These are phyloP conservation scores for Zychaea mexicana DNA, from an alignment of 371 early-diverging fungal genomes.

Conservation along the genomic window DNA sequence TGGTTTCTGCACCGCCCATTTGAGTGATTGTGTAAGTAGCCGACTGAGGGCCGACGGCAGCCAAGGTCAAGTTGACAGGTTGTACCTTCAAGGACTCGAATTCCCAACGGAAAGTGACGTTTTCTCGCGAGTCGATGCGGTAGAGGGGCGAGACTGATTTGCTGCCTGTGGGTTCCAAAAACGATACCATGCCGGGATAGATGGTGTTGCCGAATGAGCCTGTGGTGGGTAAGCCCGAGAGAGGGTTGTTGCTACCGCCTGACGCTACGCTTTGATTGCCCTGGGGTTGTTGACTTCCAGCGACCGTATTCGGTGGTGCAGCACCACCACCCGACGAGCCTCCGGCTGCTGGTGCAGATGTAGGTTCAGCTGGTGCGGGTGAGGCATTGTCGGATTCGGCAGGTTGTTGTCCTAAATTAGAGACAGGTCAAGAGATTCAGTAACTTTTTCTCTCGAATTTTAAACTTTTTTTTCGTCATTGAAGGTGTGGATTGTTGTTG, in stretches of 20 bases:
- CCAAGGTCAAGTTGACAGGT: slow-evolving; percentile 46
- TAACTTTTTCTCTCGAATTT: background rate
- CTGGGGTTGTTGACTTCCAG: slow-evolving; percentile 3
- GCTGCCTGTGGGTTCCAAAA: slow-evolving; percentile 41
- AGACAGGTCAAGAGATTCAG: too few species aligned
- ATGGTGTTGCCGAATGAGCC: slow-evolving; percentile 41
- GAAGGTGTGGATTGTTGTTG: background rate
- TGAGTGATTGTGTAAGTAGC: slow-evolving; percentile 49
- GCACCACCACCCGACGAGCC: background rate
- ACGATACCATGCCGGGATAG: slow-evolving; percentile 36
- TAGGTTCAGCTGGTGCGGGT: background rate
- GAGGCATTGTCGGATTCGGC: background rate
- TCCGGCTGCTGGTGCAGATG: background rate
- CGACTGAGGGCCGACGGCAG: slow-evolving; percentile 40
- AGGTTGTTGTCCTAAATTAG: background rate
- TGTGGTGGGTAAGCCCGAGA: slow-evolving; percentile 38
- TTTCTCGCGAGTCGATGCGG: slow-evolving; percentile 39
- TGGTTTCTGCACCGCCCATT: slow-evolving; percentile 38
- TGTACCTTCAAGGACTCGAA: slow-evolving; percentile 41
- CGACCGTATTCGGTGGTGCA: background rate
- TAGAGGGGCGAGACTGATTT: slow-evolving; percentile 48
- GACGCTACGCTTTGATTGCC: background rate
- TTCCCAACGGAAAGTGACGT: slow-evolving; percentile 49
- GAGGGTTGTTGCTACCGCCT: slow-evolving; percentile 12
- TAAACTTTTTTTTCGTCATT: background rate